phyloP scores from a whole-genome alignment of 2,329 filamentous ascomycete genomes.

The Phaeomoniella chlamydospora region DNA sequence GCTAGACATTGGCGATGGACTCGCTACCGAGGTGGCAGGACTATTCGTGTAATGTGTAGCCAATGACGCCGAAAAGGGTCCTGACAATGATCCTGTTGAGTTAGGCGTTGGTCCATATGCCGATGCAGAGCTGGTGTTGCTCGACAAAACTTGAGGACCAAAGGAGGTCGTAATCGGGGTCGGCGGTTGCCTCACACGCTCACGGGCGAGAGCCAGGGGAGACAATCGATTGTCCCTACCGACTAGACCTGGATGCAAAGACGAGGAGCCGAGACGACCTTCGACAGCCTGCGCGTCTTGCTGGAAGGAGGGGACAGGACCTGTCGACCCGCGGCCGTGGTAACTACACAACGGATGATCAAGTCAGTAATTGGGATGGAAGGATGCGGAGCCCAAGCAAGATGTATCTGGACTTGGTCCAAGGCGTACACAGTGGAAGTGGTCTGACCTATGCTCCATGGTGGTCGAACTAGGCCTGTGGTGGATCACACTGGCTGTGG shows the following conservation, averaged over 20 bases:
- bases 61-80: slow-evolving; percentile 22
- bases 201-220: neutral
- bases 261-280: neutral
- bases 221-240: neutral
- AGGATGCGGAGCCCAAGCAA: no score
- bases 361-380: no score
- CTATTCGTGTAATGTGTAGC: slow-evolving; percentile 21
- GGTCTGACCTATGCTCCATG: neutral
- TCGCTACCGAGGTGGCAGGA: slow-evolving; percentile 19
- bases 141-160: neutral
- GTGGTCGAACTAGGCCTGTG: neutral
- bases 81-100: slow-evolving; percentile 27
- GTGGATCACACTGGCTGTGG: slow-evolving; percentile 3
- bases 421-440: no score
- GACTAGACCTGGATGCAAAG: neutral
- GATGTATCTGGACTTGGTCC: no score
- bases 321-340: no score
- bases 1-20: slow-evolving; percentile 26
- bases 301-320: no score
- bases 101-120: slow-evolving; percentile 21
- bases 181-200: neutral
- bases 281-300: neutral
- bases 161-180: neutral
- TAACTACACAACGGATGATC: no score
- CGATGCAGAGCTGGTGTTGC: slow-evolving; percentile 4